phyloP scores from a whole-genome alignment of 2,329 filamentous ascomycete species.

The Penicillium brevicompactum region DNA sequence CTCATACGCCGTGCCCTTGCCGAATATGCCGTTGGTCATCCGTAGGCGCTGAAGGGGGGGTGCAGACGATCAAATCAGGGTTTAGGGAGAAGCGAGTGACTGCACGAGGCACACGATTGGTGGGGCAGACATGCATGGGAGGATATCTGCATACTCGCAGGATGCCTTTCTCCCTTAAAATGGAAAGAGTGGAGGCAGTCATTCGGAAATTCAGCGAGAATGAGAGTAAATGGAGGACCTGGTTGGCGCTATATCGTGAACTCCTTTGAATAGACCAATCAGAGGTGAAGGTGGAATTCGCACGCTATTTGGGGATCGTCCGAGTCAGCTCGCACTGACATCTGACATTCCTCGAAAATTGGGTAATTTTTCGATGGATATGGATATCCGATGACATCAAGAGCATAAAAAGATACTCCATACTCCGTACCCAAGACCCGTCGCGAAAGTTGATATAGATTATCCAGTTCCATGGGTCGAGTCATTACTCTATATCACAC shows the following conservation, averaged over 20 bases:
- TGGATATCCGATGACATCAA: slow-evolving; percentile 4
- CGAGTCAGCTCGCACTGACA: slow-evolving; percentile 32
- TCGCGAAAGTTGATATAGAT: neutral
- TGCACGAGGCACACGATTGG: slow-evolving; percentile 13
- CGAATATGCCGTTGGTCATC: slow-evolving; percentile 10
- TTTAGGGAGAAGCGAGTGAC: slow-evolving; percentile 10
- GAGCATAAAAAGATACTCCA: too few relatives aligned
- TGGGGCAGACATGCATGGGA: slow-evolving; percentile 10
- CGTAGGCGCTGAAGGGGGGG: slow-evolving; percentile 13
- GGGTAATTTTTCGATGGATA: neutral
- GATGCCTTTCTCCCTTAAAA: slow-evolving; percentile 2
- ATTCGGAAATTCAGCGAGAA: slow-evolving; percentile 8
- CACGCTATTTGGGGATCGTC: slow-evolving; percentile 17
- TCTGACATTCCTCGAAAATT: slow-evolving; percentile 24
- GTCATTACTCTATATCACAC: slow-evolving; percentile 24
- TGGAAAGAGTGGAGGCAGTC: slow-evolving; percentile 10
- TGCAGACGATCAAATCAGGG: slow-evolving; percentile 12
- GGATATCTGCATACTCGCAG: slow-evolving; percentile 12
- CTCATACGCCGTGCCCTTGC: slow-evolving; percentile 6
- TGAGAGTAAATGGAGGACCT: slow-evolving; percentile 6
- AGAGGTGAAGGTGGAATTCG: neutral
- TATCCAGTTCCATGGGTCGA: slow-evolving; percentile 12
- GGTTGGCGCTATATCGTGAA: slow-evolving; percentile 13
- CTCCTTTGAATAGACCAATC: slow-evolving; percentile 17
- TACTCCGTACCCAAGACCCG: too few relatives aligned